A percentile compares a stretch with the other conserved stretches of the same genome.
These are phyloP conservation scores for Schoenoplectus triqueter DNA, from an alignment of 202 grass and related monocot genomes.

Conservation along the genomic window DNA sequence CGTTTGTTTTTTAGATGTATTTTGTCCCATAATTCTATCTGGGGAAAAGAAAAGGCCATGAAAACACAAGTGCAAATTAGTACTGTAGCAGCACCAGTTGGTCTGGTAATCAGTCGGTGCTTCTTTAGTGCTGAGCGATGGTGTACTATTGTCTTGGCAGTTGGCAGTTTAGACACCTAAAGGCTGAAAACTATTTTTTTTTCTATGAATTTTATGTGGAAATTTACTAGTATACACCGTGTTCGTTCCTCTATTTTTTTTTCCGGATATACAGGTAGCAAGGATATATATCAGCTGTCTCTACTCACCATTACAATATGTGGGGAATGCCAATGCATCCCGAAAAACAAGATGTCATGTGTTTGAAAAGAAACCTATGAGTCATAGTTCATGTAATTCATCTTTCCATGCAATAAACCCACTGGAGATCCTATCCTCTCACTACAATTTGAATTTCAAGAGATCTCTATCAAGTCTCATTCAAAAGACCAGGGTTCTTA, in stretches of 20 bases:
- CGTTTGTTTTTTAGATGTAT: neutral
- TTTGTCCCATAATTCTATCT: neutral
- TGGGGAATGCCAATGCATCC: neutral
- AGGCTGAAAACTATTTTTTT: neutral
- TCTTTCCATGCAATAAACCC: constrained; percentile 34
- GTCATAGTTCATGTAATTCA: constrained; percentile 19
- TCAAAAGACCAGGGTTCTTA: constrained; percentile 35
- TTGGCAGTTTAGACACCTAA: neutral
- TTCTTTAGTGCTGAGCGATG: neutral
- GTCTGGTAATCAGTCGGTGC: constrained; percentile 9
- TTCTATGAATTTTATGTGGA: neutral
- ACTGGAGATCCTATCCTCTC: constrained; percentile 43
- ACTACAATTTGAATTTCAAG: constrained; percentile 45
- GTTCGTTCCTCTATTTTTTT: neutral
- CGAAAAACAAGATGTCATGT: constrained; percentile 38
- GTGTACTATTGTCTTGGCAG: no score
- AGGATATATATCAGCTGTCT: neutral
- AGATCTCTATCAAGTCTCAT: constrained; percentile 30
- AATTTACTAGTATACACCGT: neutral
- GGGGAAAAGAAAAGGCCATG: neutral
- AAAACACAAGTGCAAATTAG: neutral
- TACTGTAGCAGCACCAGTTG: neutral
- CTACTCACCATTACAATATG: constrained; percentile 23
- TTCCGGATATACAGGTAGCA: constrained; percentile 28
- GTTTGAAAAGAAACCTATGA: neutral